A percentile compares a stretch with the other conserved stretches of the same genome.
phyloP scores from a whole-genome alignment of 2,329 filamentous ascomycete species.

The Fusarium oligoseptatum region DNA sequence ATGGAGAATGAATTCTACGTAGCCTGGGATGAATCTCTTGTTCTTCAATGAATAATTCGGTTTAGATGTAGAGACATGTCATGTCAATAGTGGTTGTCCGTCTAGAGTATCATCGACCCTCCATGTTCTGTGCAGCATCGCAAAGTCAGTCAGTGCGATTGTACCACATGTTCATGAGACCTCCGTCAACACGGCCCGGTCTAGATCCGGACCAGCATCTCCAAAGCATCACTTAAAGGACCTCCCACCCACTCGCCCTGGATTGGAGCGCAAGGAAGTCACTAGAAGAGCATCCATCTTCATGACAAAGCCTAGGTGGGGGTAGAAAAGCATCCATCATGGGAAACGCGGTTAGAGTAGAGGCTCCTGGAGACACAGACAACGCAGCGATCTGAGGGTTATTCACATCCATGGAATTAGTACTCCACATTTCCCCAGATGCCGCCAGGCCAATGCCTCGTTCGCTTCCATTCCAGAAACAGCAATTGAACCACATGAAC shows the following conservation, averaged over 20 bases:
- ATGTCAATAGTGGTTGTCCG: not conserved
- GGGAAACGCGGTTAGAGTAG: slow-evolving; percentile 5
- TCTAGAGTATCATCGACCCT: not conserved
- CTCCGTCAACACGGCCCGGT: slow-evolving; percentile 17
- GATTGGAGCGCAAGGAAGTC: slow-evolving; percentile 15
- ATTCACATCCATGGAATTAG: not conserved
- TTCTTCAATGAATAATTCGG: not conserved
- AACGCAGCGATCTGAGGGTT: not conserved
- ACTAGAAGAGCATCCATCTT: slow-evolving; percentile 9
- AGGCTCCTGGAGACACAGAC: slow-evolving; percentile 12
- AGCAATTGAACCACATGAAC: slow-evolving; percentile 26
- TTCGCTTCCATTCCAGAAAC: slow-evolving; percentile 18
- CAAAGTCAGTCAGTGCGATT: not conserved
- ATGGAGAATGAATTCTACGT: not conserved
- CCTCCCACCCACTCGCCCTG: slow-evolving; percentile 3
- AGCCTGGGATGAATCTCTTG: not conserved
- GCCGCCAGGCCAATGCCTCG: slow-evolving; percentile 5
- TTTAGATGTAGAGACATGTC: not conserved
- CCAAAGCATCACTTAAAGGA: slow-evolving; percentile 8
- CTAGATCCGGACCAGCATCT: slow-evolving; percentile 10
- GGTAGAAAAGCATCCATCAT: not conserved
- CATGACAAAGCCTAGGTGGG: slow-evolving; percentile 27
- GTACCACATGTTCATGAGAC: not conserved
- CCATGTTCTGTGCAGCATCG: not conserved
- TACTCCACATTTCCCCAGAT: slow-evolving; percentile 32